Conservation (phyloP, 2,329 filamentous ascomycete species). For the Domatiomyces globalis region DNA sequence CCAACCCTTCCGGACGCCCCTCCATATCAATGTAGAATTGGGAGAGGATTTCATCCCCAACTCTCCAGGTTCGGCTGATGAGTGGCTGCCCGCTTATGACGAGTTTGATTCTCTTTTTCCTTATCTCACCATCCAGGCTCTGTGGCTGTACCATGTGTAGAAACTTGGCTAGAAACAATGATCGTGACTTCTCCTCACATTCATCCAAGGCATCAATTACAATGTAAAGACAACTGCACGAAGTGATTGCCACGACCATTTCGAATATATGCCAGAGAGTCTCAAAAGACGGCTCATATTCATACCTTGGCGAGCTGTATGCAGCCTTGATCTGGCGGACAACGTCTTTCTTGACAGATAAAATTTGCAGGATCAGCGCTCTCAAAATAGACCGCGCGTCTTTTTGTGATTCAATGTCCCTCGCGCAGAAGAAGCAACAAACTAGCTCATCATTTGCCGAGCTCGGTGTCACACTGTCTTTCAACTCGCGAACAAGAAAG, state of each 20-base stretch:
- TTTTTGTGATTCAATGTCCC: slow-evolving; percentile 5
- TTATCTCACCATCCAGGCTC: slow-evolving; percentile 1
- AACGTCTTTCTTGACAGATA: slow-evolving; percentile 4
- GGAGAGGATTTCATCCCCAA: not conserved
- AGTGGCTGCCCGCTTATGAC: slow-evolving; percentile 8
- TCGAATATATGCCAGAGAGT: slow-evolving; percentile 6
- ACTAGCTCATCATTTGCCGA: slow-evolving; percentile 2
- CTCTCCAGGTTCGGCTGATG: slow-evolving; percentile 3
- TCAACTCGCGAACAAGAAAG: slow-evolving; percentile 6
- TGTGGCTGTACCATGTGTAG: not conserved
- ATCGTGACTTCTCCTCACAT: slow-evolving; percentile 6
- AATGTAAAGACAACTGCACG: slow-evolving; percentile 5
- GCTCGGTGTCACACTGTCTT: slow-evolving; percentile 1
- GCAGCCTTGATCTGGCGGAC: slow-evolving; percentile 5
- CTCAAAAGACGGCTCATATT: slow-evolving; percentile 6
- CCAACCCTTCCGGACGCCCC: slow-evolving; percentile 4
- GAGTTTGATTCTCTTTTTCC: slow-evolving; percentile 4
- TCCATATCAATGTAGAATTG: slow-evolving; percentile 8
- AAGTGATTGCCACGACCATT: slow-evolving; percentile 1
- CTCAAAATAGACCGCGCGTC: slow-evolving; percentile 5
- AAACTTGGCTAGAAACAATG: slow-evolving; percentile 4
- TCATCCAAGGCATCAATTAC: slow-evolving; percentile 10
- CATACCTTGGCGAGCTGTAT: slow-evolving; percentile 3
- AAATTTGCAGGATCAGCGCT: slow-evolving; percentile 5
- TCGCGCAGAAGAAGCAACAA: slow-evolving; percentile 8